These are phyloP conservation scores for Helicostylum pulchrum DNA, from an alignment of 192 early-diverging fungal species.

Conservation along the genomic window DNA sequence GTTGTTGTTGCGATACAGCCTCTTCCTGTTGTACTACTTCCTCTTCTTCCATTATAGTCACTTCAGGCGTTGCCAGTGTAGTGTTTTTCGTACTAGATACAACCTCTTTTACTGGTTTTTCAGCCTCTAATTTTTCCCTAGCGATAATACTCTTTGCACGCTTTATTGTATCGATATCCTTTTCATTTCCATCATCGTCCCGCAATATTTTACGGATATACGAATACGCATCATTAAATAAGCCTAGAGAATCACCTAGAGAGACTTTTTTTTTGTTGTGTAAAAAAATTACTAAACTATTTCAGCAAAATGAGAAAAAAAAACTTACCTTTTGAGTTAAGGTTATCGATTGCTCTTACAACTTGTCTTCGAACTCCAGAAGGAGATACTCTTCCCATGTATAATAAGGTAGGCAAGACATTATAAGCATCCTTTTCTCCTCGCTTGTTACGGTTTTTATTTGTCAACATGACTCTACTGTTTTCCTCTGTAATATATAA, in stretches of 20 bases:
- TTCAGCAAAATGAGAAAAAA: not conserved
- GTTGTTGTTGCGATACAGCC: too few species aligned
- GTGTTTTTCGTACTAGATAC: not conserved
- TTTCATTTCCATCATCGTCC: not conserved
- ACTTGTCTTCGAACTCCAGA: constrained; percentile 54
- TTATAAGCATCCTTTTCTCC: constrained; percentile 14
- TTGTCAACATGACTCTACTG: constrained; percentile 10
- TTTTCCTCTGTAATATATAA: constrained; percentile 24
- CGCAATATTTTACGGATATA: constrained; percentile 2
- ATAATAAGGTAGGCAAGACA: constrained; percentile 30
- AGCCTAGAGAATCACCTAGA: not conserved
- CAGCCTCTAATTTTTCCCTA: constrained; percentile 1
- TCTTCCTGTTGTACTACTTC: too few species aligned
- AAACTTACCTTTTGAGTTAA: constrained; percentile 29
- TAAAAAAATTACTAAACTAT: not conserved
- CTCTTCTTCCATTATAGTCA: too few species aligned
- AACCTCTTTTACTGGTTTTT: not conserved
- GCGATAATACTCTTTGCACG: constrained; percentile 6
- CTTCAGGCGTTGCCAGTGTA: not conserved
- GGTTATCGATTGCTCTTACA: constrained; percentile 54
- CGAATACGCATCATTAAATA: not conserved
- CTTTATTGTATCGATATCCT: constrained; percentile 20
- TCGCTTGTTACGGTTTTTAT: constrained; percentile 3
- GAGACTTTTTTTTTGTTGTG: not conserved
- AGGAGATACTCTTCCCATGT: constrained; percentile 34